Evolutionary conservation across 345 rosid genomes (phyloP), one percentile per base, ranked within the genome.

Genomic region (Lumnitzera racemosa): DNA sequence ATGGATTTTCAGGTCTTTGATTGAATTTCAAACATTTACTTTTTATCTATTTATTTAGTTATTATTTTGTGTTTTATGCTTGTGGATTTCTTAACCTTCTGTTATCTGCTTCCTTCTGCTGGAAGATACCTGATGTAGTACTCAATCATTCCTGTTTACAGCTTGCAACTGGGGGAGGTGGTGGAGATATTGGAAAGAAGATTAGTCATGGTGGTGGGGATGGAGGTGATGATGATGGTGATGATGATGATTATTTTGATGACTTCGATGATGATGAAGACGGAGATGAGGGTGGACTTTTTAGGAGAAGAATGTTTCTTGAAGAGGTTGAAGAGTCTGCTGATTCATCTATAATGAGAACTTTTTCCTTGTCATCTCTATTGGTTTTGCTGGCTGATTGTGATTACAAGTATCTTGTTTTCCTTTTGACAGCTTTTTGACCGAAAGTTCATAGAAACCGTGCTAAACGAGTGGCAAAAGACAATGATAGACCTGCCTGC

Each of bases 401-500:
- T 53, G 24, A 53, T 1, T 24, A 12, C 29, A 23, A 5, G 6
- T 53, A 15, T 31, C 16, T 20, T 6, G 20, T 68, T 58, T 70
- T 15, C 57, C 55, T 68, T 63, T 60, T 31, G 64, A 54, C 89
- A 94, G 99, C 81, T 94, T 53, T 94, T 88, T 72, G 97, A 90
- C 64, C 71, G 84, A 74, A 94, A 94, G 68, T 94, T 94, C 62
- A 83, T 94, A 36, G 95, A 90, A 61, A 96, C 99, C 47, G 95
- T 94, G 27, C 63, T 94, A 76, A 90, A 86, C 41, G 99, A 94
- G 71, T 94, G 99, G 99, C 95, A 90, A 56, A 90, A 84, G 70
- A 86, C 99, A 8, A 79, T 90, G 89, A 75, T 84, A 83, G 97
- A 94, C 76, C 72, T 94, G 71, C 99, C 99, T 74, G 92, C 97